A percentile compares a stretch with the other conserved stretches of the same genome.
Conservation (phyloP, 352 stramenopile genomes). For the Pythium insidiosum region DNA sequence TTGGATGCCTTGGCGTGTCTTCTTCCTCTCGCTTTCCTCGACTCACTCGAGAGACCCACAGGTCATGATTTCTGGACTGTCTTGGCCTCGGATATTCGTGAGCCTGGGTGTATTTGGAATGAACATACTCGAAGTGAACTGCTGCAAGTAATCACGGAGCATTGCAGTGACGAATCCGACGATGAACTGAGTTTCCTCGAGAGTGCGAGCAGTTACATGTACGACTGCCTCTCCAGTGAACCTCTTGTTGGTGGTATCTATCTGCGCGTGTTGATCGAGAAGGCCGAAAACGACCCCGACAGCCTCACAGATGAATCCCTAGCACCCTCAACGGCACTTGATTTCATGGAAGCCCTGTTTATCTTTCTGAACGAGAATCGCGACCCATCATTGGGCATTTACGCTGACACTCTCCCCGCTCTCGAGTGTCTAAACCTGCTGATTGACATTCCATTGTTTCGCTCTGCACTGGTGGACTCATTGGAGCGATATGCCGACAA, state of each 20-base stretch:
- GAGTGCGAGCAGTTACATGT: constrained; percentile 66
- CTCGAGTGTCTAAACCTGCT: constrained; percentile 67
- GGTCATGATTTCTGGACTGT: constrained; percentile 69
- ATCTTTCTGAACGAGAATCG: constrained; percentile 75
- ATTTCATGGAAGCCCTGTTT: constrained; percentile 62
- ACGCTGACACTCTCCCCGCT: constrained; percentile 64
- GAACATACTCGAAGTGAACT: constrained; percentile 47
- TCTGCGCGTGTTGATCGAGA: constrained; percentile 57
- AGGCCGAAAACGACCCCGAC: constrained; percentile 24
- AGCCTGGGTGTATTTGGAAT: constrained; percentile 78
- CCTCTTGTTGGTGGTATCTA: constrained; percentile 67
- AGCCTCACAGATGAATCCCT: constrained; percentile 42
- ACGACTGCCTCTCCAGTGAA: constrained; percentile 67
- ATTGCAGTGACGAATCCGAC: constrained; percentile 39
- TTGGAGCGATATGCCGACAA: constrained; percentile 58
- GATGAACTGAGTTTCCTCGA: constrained; percentile 65
- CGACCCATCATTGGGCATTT: constrained; percentile 62
- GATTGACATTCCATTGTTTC: constrained; percentile 51
- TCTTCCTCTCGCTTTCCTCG: constrained; percentile 64
- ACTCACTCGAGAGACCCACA: constrained; percentile 58
- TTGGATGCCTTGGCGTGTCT: constrained; percentile 60
- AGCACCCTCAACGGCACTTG: constrained; percentile 38
- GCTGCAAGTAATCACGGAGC: constrained; percentile 67
- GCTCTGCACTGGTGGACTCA: constrained; percentile 44
- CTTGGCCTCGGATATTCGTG: constrained; percentile 60